phyloP scores from a whole-genome alignment of 257 asterid species.

The Datura wrightii region DNA sequence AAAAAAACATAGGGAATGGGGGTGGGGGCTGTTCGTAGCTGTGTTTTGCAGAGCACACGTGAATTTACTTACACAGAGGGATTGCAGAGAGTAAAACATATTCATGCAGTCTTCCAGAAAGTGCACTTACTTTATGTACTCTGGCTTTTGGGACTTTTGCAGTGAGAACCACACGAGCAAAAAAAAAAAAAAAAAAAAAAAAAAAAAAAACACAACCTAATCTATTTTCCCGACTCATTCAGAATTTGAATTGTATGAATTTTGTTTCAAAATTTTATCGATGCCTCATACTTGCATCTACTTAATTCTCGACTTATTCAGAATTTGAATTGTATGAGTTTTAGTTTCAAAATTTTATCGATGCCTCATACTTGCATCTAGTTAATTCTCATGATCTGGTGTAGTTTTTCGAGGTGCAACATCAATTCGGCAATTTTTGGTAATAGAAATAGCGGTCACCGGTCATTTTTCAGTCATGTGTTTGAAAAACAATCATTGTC shows the following conservation, averaged over 20 bases:
- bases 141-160: slow-evolving; percentile 12
- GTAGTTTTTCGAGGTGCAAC: background rate
- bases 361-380: background rate
- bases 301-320: background rate
- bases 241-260: background rate
- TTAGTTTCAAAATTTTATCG: background rate
- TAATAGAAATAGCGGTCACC: background rate
- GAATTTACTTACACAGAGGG: slow-evolving; percentile 1
- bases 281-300: background rate
- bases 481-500: background rate
- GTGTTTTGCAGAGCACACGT: slow-evolving; percentile 26
- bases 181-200: background rate
- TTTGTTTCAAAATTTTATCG: background rate
- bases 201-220: slow-evolving; percentile 1
- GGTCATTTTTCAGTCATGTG: background rate
- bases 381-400: background rate
- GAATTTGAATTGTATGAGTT: background rate
- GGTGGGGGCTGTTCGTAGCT: slow-evolving; percentile 6
- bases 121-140: background rate
- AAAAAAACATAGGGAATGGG: background rate
- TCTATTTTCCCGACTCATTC: background rate
- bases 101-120: background rate
- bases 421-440: background rate
- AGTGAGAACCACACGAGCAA: slow-evolving; percentile 25
- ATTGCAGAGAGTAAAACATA: background rate